Evolutionary conservation across 495 filamentous ascomycete genomes (phyloP), one percentile per base, ranked within the genome.

Genomic region (Cercophora samala): DNA sequence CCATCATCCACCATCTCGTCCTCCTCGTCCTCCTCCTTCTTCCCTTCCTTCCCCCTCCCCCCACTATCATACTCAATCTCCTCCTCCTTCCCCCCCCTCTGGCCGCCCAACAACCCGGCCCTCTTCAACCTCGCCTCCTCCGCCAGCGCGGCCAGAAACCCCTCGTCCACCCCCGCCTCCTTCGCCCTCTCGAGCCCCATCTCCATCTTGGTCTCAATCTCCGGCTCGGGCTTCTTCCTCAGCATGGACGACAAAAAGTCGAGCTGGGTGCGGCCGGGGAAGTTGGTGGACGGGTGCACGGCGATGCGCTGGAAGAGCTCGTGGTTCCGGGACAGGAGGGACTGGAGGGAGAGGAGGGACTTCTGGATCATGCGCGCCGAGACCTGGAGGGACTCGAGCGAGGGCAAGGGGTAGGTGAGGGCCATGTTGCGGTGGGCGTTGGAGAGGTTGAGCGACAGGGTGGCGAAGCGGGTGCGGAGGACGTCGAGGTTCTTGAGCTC

Each of bases 191-290:
- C 74, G 4, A 85, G 83, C 8, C 88, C 89, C 53, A 88, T 82
- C 9, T 86, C 86, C 17, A 94, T 87, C 84, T 87, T 90, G 32
- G 85, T 85, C 68, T 92, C 90, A 25, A 92, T 87, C 3, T 84
- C 80, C 4, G 91, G 90, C 62, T 93, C 90, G 22, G 90, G 84
- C 74, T 93, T 94, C 77, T 94, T 95, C 21, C 92, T 87, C 22
- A 95, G 78, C 1, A 96, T 78, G 63, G 86, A 81, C 6, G 83
- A 76, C 1, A 94, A 84, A 4, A 88, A 77, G 55, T 71, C 77
- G 58, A 89, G 86, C 72, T 93, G 86, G 11, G 85, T 88, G 55
- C 87, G 87, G 13, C 89, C 86, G 11, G 91, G 91, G 78, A 89
- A 93, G 64, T 87, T 86, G 5, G 92, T 90, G 4, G 87, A 84